Base-by-base conservation (phyloP, 2,329 filamentous ascomycete genomes). In the Ophiostoma fasciatum region DNA sequence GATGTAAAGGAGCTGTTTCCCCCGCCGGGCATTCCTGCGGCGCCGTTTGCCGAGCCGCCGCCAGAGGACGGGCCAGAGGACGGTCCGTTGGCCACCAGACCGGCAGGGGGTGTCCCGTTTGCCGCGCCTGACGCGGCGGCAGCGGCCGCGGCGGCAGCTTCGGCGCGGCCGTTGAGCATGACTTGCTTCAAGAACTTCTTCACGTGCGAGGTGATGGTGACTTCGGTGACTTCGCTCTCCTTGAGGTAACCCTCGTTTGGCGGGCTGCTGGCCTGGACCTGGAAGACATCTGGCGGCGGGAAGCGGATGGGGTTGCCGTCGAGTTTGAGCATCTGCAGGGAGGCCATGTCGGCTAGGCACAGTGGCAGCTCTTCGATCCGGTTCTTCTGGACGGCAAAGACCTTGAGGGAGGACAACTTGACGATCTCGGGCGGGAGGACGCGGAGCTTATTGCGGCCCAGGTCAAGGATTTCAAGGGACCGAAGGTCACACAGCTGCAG, bases 381-480 rank as follows among this genome's bases (percentile, higher is more conserved):
- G 54, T 94, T 94, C 51, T 82, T 82, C 46, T 82, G 80, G 25
- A 94, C 71, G 3, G 85, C 87, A 37, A 96, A 65, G 13, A 94
- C 87, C 51, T 93, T 92, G 44, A 96, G 63, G 2, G 83, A 93
- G 5, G 77, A 78, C 49, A 96, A 64, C 50, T 77, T 83, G 41
- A 71, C 73, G 42, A 94, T 82, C 36, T 87, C 80, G 31, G 78
- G 72, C 0, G 88, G 85, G 2, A 96, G 68, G 9, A 71, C 63
- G 32, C 71, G 72, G 42, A 96, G 75, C 54, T 80, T 83, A 54
- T 96, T 96, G 48, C 82, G 74, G 53, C 85, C 87, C 37, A 96
- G 68, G 58, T 96, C 88, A 42, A 96, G 71, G 40, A 94, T 94
- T 58, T 96, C 87, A 37, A 96, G 71, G 23, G 84, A 81, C 35